phyloP scores from a whole-genome alignment of 768 basidiomycete species.

The button mushroom (Agaricus bisporus) region DNA sequence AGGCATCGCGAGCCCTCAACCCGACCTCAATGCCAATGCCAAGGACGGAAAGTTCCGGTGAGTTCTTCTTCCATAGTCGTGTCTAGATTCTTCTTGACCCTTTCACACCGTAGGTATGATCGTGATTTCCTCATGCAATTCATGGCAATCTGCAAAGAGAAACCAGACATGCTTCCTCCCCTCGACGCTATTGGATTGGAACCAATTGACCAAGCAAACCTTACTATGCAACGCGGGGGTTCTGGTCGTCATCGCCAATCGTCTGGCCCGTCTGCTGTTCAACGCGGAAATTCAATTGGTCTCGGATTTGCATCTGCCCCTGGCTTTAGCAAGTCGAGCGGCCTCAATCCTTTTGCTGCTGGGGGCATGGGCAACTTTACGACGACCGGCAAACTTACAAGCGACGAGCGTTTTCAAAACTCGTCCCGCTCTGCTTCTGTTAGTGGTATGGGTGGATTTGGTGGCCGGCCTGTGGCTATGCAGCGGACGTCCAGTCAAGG shows the following conservation, averaged over 20 bases:
- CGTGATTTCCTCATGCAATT: constrained; percentile 97
- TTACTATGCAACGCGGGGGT: constrained; percentile 51
- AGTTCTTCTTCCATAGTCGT: constrained; percentile 3
- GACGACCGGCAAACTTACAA: constrained; percentile 56
- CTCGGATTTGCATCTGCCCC: constrained; percentile 25
- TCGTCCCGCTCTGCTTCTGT: constrained; percentile 51
- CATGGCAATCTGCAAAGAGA: constrained; percentile 91
- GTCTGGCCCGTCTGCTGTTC: constrained; percentile 31
- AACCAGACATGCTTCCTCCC: constrained; percentile 84
- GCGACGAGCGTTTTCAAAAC: constrained; percentile 62
- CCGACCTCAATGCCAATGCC: constrained; percentile 79
- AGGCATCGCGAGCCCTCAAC: constrained; percentile 72
- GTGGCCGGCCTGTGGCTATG: constrained; percentile 50
- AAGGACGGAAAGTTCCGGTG: constrained; percentile 89
- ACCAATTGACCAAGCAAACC: constrained; percentile 51
- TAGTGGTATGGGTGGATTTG: constrained; percentile 45
- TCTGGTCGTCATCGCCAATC: constrained; percentile 53
- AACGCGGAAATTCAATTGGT: constrained; percentile 43
- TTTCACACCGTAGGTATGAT: constrained; percentile 65
- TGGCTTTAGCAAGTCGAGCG: constrained; percentile 47
- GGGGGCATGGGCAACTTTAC: constrained; percentile 65
- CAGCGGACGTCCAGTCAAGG: constrained; percentile 64
- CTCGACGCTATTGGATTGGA: constrained; percentile 91
- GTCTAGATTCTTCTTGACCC: neutral
- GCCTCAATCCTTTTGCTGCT: constrained; percentile 20